A percentile compares a stretch with the other conserved stretches of the same genome.
Conservation (phyloP, 148 eudicot species). For the Vaccinium vitisidaea region DNA sequence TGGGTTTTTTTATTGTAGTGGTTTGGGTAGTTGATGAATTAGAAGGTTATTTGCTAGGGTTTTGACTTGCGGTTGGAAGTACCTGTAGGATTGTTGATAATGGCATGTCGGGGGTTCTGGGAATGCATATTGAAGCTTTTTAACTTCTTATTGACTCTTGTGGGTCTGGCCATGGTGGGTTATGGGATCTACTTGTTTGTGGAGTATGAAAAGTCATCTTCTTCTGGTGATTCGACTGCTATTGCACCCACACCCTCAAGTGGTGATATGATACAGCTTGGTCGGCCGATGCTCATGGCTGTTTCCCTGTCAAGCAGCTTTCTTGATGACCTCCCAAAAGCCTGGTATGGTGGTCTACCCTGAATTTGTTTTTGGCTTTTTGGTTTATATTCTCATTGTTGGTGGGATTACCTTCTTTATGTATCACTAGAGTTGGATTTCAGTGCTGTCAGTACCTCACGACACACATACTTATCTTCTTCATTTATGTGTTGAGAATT, state of each 20-base stretch:
- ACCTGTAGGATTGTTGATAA: constrained; percentile 27
- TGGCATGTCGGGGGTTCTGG: constrained; percentile 88
- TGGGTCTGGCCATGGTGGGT: constrained; percentile 81
- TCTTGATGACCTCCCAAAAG: constrained; percentile 69
- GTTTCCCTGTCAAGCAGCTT: constrained; percentile 59
- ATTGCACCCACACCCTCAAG: constrained; percentile 34
- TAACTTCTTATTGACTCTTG: constrained; percentile 73
- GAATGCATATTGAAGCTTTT: constrained; percentile 81
- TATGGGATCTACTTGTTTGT: constrained; percentile 94
- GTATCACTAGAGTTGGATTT: background rate
- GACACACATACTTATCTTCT: background rate
- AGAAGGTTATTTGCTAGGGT: constrained; percentile 8
- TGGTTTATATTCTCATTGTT: background rate
- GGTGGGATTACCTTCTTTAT: background rate
- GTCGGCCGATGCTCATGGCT: constrained; percentile 76
- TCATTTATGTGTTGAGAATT: too few species aligned
- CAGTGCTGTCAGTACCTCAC: background rate
- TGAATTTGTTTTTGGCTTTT: background rate
- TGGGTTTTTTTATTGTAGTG: constrained; percentile 6
- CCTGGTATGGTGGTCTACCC: constrained; percentile 52
- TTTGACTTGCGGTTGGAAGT: constrained; percentile 1
- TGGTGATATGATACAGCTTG: constrained; percentile 56
- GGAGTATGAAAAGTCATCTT: constrained; percentile 48
- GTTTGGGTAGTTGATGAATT: constrained; percentile 1
- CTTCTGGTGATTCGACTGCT: constrained; percentile 41